Conservation (phyloP, 2,329 filamentous ascomycete genomes). For the Phyllosticta citribraziliensis region DNA sequence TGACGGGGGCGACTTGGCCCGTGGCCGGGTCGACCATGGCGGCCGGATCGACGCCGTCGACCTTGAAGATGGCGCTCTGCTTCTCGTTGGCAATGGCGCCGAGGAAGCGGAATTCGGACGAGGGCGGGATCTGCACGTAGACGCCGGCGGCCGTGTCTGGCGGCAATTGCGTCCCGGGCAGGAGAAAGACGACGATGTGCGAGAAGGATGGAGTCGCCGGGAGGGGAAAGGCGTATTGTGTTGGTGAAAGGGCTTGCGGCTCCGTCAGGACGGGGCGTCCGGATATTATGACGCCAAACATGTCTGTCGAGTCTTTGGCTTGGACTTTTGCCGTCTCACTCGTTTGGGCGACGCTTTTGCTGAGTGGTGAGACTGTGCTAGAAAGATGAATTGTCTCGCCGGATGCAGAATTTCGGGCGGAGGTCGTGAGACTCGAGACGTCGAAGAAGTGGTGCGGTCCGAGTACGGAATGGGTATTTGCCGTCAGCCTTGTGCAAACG, state of each 20-base stretch:
- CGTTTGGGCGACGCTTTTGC: no score
- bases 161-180: conserved; percentile 68
- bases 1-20: conserved; percentile 32
- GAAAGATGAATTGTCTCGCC: background rate
- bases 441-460: background rate
- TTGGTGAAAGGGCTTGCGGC: conserved; percentile 44
- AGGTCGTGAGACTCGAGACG: background rate
- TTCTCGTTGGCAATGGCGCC: conserved; percentile 86
- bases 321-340: background rate
- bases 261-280: conserved; percentile 51
- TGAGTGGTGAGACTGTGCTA: background rate
- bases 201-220: conserved; percentile 49
- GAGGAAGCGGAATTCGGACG: conserved; percentile 65
- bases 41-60: conserved; percentile 29
- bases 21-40: background rate
- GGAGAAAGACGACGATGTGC: conserved; percentile 80
- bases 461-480: background rate
- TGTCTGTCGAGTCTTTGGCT: conserved; percentile 26
- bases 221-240: conserved; percentile 60
- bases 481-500: background rate
- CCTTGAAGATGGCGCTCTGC: conserved; percentile 82
- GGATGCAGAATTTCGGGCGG: background rate
- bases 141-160: conserved; percentile 74
- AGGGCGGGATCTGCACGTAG: conserved; percentile 63
- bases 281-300: conserved; percentile 54